phyloP scores from a whole-genome alignment of 257 asterid species.

The Lavandula angustifolia region DNA sequence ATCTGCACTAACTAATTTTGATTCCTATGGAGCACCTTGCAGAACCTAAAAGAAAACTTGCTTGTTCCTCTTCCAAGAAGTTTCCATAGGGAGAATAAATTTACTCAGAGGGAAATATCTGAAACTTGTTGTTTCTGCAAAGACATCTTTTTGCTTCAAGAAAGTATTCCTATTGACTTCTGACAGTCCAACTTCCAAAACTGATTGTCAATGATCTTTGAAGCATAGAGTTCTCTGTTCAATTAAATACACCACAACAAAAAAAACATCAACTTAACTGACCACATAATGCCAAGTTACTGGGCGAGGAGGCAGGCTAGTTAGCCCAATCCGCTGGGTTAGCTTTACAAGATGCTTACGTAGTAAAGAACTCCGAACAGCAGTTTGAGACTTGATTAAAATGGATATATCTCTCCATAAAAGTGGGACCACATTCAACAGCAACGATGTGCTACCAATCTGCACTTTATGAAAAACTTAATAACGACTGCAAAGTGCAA shows the following conservation, averaged over 20 bases:
- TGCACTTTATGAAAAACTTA: conserved; percentile 40
- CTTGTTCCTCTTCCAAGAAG: conserved; percentile 18
- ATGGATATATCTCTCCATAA: conserved; percentile 71
- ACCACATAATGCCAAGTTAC: conserved; percentile 94
- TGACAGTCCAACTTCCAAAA: conserved; percentile 23
- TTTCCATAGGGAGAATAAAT: conserved; percentile 15
- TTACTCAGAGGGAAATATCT: conserved; percentile 7
- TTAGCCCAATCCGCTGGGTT: conserved; percentile 81
- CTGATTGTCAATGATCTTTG: conserved; percentile 10
- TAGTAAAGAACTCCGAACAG: conserved; percentile 86
- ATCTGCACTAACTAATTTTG: conserved; percentile 16
- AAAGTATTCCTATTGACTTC: conserved; percentile 1
- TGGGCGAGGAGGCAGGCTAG: conserved; percentile 76
- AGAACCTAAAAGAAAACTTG: conserved; percentile 21
- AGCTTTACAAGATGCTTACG: conserved; percentile 89
- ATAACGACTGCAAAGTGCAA: conserved; percentile 20
- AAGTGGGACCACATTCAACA: conserved; percentile 65
- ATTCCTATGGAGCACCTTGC: neutral
- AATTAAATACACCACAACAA: conserved; percentile 20
- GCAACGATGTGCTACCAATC: conserved; percentile 72
- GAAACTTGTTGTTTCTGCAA: no score
- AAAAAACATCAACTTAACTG: conserved; percentile 34
- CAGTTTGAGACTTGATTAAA: conserved; percentile 66
- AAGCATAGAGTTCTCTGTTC: conserved; percentile 23
- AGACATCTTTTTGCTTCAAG: conserved; percentile 1